Evolutionary conservation across 768 basidiomycete species (phyloP), one percentile per base, ranked within the genome.

Genomic region (Lentinus brumalis): DNA sequence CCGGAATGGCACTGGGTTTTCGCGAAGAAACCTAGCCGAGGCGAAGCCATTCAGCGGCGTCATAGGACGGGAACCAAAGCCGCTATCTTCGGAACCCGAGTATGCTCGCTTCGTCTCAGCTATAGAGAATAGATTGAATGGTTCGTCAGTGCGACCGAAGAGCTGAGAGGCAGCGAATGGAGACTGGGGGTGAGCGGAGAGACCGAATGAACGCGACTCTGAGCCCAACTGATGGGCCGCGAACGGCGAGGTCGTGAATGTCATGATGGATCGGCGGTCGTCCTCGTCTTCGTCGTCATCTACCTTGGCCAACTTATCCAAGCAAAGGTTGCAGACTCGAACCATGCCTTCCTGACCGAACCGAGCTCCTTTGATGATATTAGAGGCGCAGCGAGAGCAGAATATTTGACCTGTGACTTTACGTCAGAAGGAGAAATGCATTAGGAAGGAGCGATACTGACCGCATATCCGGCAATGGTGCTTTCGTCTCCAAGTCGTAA

Each of bases 391-490:
- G 9, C 94, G 86, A 35, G 93, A 94, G 74, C 97, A 99, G 72
- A 98, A 99, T 72, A 99, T 96, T 74, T 97, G 96, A 35, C 96
- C 96, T 91, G 50, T 3, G 21, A 56, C 32, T 40, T 29, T 3
- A 52, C 40, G 30, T 52, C 18, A 47, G 31, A 18, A 4, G 18
- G 4, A 11, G 31, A 59, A 40, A 15, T 10, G 31, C 35, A 46
- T 7, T 21, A 31, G 16, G 46, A 40, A 54, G 44, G 32, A 21
- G 56, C 10, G 29, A 32, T 42, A 40, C 10, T 1, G 75, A 90
- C 94, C 94, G 70, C 97, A 98, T 73, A 98, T 94, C 12, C 97
- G 86, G 76, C 97, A 99, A 71, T 99, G 97, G 69, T 99, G 97
- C 73, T 96, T 97, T 64, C 97, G 79, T 54, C 96, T 78, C 93